Conservation (phyloP, 179 eudicot species). For the Monotropa hypopitys region DNA sequence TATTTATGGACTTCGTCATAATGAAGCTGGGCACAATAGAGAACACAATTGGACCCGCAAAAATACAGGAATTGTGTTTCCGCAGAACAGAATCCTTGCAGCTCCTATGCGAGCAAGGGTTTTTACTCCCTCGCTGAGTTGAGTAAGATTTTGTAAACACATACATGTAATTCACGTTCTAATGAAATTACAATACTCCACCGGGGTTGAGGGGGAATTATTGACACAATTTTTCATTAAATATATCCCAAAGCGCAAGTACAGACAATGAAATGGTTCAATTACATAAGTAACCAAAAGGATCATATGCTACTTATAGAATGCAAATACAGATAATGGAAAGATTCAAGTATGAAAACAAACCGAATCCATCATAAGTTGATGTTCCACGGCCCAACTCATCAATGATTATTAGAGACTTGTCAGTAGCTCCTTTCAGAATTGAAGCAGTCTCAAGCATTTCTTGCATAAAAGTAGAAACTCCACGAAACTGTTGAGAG, state of each 20-base stretch:
- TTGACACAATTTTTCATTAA: background rate
- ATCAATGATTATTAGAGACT: conserved; percentile 81
- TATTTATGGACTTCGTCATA: background rate
- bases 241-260: background rate
- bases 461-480: conserved; percentile 99
- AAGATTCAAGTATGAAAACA: background rate
- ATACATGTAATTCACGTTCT: background rate
- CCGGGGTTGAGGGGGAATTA: no score
- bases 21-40: background rate
- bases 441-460: conserved; percentile 99
- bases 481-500: conserved; percentile 65
- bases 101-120: background rate
- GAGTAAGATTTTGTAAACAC: background rate
- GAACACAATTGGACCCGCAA: background rate
- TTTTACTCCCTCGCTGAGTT: background rate
- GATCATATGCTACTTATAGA: conserved; percentile 53
- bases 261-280: background rate
- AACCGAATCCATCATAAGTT: conserved; percentile 82
- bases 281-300: conserved; percentile 23
- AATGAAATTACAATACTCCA: background rate
- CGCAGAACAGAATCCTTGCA: background rate
- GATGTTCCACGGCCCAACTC: conserved; percentile 99
- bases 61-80: background rate
- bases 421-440: conserved; percentile 88
- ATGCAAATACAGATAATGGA: background rate